These are phyloP conservation scores for Hypoxylon crocopeplum DNA, from an alignment of 495 filamentous ascomycete genomes.

Conservation along the genomic window DNA sequence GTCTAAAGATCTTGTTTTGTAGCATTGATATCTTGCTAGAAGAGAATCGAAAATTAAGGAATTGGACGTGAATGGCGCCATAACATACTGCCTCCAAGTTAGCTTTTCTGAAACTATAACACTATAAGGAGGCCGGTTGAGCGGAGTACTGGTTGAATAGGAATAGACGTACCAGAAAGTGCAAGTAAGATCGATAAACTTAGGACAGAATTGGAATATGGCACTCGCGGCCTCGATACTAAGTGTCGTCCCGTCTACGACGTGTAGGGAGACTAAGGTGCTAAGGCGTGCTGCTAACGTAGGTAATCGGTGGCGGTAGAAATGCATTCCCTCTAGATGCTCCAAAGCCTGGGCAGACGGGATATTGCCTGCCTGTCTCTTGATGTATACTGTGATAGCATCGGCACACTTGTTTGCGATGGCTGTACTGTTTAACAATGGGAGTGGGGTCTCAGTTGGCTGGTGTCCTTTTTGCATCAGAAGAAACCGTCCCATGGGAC, in stretches of 20 bases:
- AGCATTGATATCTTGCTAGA: neutral
- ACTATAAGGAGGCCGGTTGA: neutral
- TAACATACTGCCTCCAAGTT: conserved; percentile 18
- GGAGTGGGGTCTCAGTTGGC: too few species aligned
- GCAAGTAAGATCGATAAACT: conserved; percentile 66
- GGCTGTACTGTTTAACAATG: too few species aligned
- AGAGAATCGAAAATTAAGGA: neutral
- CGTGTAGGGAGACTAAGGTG: conserved; percentile 52
- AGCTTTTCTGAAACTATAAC: neutral
- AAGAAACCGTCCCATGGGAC: conserved; percentile 50
- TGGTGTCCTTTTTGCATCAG: conserved; percentile 24
- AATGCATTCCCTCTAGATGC: conserved; percentile 46
- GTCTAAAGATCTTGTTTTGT: neutral
- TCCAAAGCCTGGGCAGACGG: conserved; percentile 53
- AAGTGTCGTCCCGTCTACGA: conserved; percentile 66
- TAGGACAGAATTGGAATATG: conserved; percentile 64
- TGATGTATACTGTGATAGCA: conserved; percentile 45
- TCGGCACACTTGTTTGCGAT: conserved; percentile 39
- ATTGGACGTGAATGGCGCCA: neutral
- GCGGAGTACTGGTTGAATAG: neutral
- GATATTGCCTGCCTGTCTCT: conserved; percentile 39
- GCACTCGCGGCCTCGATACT: conserved; percentile 55
- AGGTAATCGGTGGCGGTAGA: conserved; percentile 39
- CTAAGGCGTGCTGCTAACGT: conserved; percentile 48
- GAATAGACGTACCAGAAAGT: conserved; percentile 43